Evolutionary conservation across 345 rosid genomes (phyloP).

Genomic region (Luvunga scandens): DNA sequence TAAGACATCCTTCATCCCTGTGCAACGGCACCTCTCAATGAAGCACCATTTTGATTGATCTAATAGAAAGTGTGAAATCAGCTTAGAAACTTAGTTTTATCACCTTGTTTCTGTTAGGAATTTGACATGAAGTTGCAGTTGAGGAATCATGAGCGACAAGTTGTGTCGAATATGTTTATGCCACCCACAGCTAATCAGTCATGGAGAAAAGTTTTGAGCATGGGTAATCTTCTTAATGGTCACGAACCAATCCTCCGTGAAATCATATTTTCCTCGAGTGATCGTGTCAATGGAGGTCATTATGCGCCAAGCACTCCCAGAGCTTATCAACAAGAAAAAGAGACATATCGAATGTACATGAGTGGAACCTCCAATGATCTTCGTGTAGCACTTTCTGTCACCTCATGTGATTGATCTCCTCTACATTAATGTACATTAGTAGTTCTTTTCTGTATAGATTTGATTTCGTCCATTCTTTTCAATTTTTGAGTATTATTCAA

Average conservation of each 20-base stretch:
- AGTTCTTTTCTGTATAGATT: neutral
- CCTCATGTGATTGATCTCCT: slow-evolving; percentile 57
- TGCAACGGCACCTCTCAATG: neutral
- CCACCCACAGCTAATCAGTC: slow-evolving; percentile 82
- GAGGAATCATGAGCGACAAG: slow-evolving; percentile 51
- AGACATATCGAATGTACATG: slow-evolving; percentile 83
- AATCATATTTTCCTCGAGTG: slow-evolving; percentile 64
- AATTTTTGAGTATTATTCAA: neutral
- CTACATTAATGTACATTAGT: neutral
- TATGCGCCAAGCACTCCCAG: slow-evolving; percentile 43
- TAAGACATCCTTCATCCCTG: slow-evolving; percentile 14
- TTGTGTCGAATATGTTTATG: slow-evolving; percentile 65
- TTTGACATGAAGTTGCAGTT: slow-evolving; percentile 56
- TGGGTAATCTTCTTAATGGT: slow-evolving; percentile 95
- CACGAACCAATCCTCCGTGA: slow-evolving; percentile 89
- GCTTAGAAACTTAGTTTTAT: neutral
- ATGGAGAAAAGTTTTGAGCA: slow-evolving; percentile 95
- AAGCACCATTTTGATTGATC: neutral
- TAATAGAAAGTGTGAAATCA: neutral
- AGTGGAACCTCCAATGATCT: slow-evolving; percentile 94
- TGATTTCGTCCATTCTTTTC: neutral
- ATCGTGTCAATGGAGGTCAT: slow-evolving; percentile 48
- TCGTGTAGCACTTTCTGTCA: slow-evolving; percentile 84
- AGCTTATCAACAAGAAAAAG: slow-evolving; percentile 51
- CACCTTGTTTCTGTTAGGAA: slow-evolving; percentile 44